Percentiles rank a stretch among this genome's conserved stretches.
These are phyloP conservation scores for Bryum argenteum DNA, from an alignment of 225 moss, liverwort and hornwort species.

Conservation along the genomic window DNA sequence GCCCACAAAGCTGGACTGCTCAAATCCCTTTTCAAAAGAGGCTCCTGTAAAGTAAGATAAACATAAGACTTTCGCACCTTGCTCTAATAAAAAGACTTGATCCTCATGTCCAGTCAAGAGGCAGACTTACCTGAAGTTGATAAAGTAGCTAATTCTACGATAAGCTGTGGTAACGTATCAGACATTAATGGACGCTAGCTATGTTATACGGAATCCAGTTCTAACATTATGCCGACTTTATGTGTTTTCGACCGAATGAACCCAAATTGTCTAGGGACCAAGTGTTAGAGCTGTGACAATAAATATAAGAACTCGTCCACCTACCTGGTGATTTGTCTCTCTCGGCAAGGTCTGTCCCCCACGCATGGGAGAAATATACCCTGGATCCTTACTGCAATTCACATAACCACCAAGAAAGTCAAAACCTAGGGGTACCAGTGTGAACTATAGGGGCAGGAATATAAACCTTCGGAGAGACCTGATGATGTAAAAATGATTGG, in stretches of 20 bases:
- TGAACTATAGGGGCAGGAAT: slow-evolving; percentile 7
- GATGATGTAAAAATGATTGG: slow-evolving; percentile 1
- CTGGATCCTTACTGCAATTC: slow-evolving; percentile 86
- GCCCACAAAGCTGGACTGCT: slow-evolving; percentile 80
- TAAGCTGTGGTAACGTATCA: slow-evolving; percentile 20
- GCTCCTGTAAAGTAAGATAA: slow-evolving; percentile 51
- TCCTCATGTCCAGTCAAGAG: slow-evolving; percentile 1
- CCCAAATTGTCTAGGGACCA: not conserved
- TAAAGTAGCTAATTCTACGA: slow-evolving; percentile 12
- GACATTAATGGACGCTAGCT: slow-evolving; percentile 10
- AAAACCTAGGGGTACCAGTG: slow-evolving; percentile 9
- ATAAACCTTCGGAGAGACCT: not conserved
- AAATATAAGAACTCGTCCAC: not conserved
- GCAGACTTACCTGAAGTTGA: slow-evolving; percentile 7
- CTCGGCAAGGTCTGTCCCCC: slow-evolving; percentile 41
- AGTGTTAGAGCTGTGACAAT: not conserved
- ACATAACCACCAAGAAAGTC: slow-evolving; percentile 21
- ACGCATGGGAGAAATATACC: slow-evolving; percentile 63
- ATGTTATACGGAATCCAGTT: slow-evolving; percentile 1
- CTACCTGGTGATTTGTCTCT: slow-evolving; percentile 54
- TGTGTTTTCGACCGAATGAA: not conserved
- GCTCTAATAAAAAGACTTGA: not conserved
- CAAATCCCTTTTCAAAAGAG: slow-evolving; percentile 69
- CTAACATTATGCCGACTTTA: not conserved
- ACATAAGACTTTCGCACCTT: not conserved